phyloP scores from a whole-genome alignment of 1,284 basidiomycete species.

The Thecaphora thlaspeos region DNA sequence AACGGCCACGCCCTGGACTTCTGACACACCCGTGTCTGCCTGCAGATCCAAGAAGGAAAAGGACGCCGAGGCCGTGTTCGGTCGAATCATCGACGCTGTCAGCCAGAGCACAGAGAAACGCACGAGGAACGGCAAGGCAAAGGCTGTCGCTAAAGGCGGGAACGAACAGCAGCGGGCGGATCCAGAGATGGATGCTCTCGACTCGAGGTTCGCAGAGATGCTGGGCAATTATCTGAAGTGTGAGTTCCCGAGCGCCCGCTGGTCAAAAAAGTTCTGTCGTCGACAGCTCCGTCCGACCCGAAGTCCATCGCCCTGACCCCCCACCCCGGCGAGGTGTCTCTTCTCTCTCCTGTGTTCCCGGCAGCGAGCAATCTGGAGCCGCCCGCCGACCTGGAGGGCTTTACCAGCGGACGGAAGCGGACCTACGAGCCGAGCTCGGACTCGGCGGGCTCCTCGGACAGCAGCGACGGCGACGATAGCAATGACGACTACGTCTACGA shows the following conservation, averaged over 20 bases:
- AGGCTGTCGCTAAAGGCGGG: not conserved
- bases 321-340: too few species aligned
- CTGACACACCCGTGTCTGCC: too few species aligned
- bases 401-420: too few species aligned
- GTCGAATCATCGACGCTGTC: conserved; percentile 34
- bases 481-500: conserved; percentile 53
- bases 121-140: not conserved
- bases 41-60: conserved; percentile 27
- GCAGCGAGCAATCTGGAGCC: conserved; percentile 26
- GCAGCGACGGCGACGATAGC: conserved; percentile 10
- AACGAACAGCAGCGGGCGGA: conserved; percentile 7
- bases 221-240: conserved; percentile 35
- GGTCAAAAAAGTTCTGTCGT: too few species aligned
- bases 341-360: not conserved
- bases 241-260: too few species aligned
- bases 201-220: conserved; percentile 41
- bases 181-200: conserved; percentile 32
- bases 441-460: not conserved
- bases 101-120: conserved; percentile 4
- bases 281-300: too few species aligned
- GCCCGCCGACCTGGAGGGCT: conserved; percentile 19
- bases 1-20: too few species aligned
- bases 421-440: too few species aligned
- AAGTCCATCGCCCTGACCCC: too few species aligned
- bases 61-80: conserved; percentile 35